phyloP scores from a whole-genome alignment of 371 early-diverging fungal species.

The Saksenaea oblongispora region DNA sequence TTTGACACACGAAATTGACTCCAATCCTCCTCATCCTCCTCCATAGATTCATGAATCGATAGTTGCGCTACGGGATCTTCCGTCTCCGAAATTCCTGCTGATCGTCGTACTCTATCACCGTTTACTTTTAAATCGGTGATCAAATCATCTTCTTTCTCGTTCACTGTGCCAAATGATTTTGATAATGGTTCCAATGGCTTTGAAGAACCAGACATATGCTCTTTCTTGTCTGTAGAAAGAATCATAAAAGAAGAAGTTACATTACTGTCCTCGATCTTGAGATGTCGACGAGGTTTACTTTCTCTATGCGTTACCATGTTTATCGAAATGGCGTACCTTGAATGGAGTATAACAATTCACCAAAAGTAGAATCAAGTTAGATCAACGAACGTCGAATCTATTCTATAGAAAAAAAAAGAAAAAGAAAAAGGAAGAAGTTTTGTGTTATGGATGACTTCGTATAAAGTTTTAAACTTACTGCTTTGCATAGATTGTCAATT shows the following conservation, averaged over 20 bases:
- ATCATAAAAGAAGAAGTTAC: background rate
- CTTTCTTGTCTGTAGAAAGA: background rate
- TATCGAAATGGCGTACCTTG: background rate
- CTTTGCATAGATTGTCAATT: background rate
- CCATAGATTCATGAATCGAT: background rate
- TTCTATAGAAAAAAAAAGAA: background rate
- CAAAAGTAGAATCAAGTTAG: background rate
- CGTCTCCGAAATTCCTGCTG: background rate
- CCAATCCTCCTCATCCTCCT: slow-evolving; percentile 4
- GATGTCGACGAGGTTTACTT: background rate
- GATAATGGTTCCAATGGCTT: background rate
- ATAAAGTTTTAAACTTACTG: background rate
- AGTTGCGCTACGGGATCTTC: slow-evolving; percentile 2
- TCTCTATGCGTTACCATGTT: background rate
- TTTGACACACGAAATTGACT: background rate
- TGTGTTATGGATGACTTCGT: too few relatives aligned
- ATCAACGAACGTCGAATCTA: background rate
- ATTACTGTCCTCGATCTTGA: background rate
- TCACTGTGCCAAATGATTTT: background rate
- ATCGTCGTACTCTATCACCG: background rate
- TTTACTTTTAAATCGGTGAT: background rate
- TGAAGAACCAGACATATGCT: slow-evolving; percentile 1
- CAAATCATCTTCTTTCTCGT: background rate
- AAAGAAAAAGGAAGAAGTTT: too few relatives aligned
- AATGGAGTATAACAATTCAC: background rate